phyloP scores from a whole-genome alignment of 192 early-diverging fungal genomes.

The Dispira simplex region DNA sequence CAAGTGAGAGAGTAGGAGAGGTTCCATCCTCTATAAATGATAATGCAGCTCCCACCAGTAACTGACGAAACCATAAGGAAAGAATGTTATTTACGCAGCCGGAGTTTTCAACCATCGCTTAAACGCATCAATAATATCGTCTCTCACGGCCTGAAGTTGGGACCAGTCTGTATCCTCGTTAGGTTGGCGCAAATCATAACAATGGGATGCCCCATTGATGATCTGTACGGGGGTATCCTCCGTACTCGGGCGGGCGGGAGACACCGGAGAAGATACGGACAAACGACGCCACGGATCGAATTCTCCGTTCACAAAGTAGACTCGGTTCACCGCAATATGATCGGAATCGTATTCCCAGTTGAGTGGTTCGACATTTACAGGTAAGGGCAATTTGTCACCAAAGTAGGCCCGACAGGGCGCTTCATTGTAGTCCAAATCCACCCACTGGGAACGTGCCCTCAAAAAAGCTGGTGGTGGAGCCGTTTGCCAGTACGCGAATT shows the following conservation, averaged over 20 bases:
- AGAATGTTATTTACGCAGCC: no score
- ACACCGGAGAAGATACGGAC: conserved; percentile 19
- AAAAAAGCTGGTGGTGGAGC: conserved; percentile 24
- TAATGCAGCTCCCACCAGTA: no score
- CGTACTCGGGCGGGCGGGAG: background rate
- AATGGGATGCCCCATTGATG: conserved; percentile 4
- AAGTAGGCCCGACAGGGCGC: conserved; percentile 26
- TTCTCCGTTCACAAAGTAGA: conserved; percentile 49
- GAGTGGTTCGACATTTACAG: conserved; percentile 14
- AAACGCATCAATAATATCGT: conserved; percentile 1
- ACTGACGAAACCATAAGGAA: no score
- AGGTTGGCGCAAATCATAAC: conserved; percentile 4
- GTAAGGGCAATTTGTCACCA: conserved; percentile 16
- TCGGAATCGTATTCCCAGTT: conserved; percentile 24
- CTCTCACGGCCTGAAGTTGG: background rate
- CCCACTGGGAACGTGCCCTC: conserved; percentile 24
- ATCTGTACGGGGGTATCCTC: background rate
- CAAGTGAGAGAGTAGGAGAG: no score
- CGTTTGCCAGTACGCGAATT: conserved; percentile 54
- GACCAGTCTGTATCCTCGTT: conserved; percentile 2
- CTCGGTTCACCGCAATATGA: conserved; percentile 23
- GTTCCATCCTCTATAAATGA: no score
- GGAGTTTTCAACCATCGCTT: background rate
- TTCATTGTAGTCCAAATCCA: conserved; percentile 26
- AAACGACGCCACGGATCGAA: conserved; percentile 44